A percentile compares a stretch with the other conserved stretches of the same genome.
Evolutionary conservation across 768 basidiomycete genomes (phyloP).

Genomic region (Pholiota molesta): DNA sequence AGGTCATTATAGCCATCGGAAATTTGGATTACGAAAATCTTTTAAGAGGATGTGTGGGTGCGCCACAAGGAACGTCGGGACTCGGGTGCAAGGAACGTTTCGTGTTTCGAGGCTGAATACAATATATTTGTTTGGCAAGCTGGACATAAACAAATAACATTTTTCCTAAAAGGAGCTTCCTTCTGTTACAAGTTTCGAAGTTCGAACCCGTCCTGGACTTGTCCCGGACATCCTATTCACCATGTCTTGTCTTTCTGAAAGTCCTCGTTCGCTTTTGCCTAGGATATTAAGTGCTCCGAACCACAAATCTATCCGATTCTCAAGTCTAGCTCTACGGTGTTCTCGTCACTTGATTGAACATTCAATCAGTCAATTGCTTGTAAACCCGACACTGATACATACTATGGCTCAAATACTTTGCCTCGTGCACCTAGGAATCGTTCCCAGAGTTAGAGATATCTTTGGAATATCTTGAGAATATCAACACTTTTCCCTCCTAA

Average conservation of each 20-base stretch:
- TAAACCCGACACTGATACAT: background rate
- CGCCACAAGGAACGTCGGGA: background rate
- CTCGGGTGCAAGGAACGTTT: background rate
- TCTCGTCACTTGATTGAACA: background rate
- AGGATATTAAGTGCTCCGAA: too few relatives aligned
- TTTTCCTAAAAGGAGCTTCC: background rate
- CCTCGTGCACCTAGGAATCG: background rate
- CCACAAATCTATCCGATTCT: background rate
- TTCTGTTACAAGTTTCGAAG: background rate
- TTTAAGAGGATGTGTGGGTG: background rate
- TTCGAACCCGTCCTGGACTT: background rate
- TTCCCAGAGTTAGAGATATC: background rate
- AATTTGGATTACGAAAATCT: background rate
- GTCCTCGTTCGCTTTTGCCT: too few relatives aligned
- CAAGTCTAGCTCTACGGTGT: background rate
- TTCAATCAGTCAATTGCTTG: background rate
- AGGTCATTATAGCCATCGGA: background rate
- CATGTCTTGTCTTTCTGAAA: background rate
- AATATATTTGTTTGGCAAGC: background rate
- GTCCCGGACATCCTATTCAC: background rate
- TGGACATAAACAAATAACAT: background rate
- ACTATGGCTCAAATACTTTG: background rate
- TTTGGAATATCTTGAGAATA: background rate
- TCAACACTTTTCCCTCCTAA: background rate
- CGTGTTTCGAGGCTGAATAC: background rate